phyloP scores from a whole-genome alignment of 768 basidiomycete genomes.

The Russula sp. region DNA sequence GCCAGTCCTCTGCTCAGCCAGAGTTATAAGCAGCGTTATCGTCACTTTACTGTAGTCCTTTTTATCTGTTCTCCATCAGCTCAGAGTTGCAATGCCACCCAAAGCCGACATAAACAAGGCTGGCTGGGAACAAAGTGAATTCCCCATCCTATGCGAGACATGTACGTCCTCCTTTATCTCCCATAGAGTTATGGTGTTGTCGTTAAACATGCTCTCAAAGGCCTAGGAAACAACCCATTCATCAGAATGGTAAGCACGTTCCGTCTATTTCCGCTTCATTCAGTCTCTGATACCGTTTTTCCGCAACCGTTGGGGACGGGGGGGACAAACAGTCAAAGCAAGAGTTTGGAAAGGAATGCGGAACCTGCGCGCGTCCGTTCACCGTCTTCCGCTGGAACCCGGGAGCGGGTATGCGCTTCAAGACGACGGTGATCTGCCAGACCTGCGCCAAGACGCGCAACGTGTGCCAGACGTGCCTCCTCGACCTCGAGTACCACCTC shows the following conservation, averaged over 20 bases:
- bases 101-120: conserved; percentile 95
- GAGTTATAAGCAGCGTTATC: too few relatives aligned
- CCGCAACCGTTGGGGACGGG: neutral
- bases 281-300: neutral
- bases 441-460: conserved; percentile 96
- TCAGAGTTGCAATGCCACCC: conserved; percentile 43
- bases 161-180: conserved; percentile 41
- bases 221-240: conserved; percentile 86
- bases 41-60: neutral
- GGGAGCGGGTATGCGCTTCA: conserved; percentile 86
- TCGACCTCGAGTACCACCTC: conserved; percentile 93
- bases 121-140: conserved; percentile 90
- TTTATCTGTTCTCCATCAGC: neutral
- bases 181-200: neutral
- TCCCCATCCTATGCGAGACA: conserved; percentile 90
- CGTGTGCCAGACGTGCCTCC: conserved; percentile 94
- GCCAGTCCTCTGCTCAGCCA: neutral
- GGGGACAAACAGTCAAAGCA: conserved; percentile 74
- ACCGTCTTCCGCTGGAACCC: conserved; percentile 99
- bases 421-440: conserved; percentile 95
- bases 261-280: neutral
- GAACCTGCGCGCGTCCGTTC: conserved; percentile 94
- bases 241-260: conserved; percentile 72
- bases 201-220: conserved; percentile 30
- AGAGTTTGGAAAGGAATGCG: conserved; percentile 92